Conservation (phyloP, 78 protist genomes). For the Monocercomonoides exilis region DNA sequence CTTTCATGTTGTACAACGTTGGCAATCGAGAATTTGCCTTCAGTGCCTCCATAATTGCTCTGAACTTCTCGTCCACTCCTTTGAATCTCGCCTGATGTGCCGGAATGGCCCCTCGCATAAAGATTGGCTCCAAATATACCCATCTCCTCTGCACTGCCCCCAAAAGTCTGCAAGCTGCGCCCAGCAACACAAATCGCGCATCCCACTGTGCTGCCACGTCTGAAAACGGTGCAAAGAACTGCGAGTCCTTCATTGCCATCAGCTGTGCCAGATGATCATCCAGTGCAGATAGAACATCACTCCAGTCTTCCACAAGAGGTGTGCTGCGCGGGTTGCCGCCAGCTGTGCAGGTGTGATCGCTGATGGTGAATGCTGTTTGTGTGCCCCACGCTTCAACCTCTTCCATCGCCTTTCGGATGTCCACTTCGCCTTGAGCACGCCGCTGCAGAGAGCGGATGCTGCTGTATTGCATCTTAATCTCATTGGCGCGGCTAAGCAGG, state of each 20-base stretch:
- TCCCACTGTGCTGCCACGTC: constrained; percentile 32
- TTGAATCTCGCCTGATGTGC: constrained; percentile 61
- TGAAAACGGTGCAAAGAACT: constrained; percentile 38
- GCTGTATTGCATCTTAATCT: neutral
- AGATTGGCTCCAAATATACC: constrained; percentile 85
- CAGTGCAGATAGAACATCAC: constrained; percentile 50
- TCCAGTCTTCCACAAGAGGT: constrained; percentile 67
- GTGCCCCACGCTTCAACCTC: constrained; percentile 38
- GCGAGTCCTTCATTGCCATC: constrained; percentile 54
- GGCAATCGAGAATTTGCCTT: neutral
- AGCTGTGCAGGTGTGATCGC: neutral
- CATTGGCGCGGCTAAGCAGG: constrained; percentile 18
- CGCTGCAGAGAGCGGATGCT: constrained; percentile 36
- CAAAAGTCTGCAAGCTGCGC: constrained; percentile 30
- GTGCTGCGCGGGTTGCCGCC: neutral
- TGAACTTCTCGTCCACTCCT: constrained; percentile 56
- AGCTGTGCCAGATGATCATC: constrained; percentile 66
- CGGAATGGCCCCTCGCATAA: constrained; percentile 72
- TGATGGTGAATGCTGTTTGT: neutral
- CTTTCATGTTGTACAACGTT: neutral
- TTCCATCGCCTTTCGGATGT: constrained; percentile 61
- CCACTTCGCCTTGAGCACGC: constrained; percentile 64
- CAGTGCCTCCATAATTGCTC: constrained; percentile 29
- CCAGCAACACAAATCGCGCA: constrained; percentile 34
- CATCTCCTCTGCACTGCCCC: constrained; percentile 71